Conservation (phyloP, 2,329 filamentous ascomycete species). For the Cryoendolithus antarcticus region DNA sequence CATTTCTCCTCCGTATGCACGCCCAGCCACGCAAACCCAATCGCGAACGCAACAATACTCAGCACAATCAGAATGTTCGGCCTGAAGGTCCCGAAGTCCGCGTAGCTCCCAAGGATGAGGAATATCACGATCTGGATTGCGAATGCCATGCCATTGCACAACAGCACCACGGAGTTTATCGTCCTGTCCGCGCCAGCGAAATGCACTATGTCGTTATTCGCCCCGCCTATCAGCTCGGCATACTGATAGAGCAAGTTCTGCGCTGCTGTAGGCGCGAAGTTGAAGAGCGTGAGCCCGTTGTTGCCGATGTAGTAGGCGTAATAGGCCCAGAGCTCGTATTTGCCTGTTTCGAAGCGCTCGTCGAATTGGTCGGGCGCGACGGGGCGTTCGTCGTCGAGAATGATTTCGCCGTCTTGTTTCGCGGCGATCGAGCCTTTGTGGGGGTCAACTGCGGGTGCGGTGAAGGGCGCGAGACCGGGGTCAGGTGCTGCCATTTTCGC, state of each 20-base stretch:
- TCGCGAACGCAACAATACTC: conserved; percentile 48
- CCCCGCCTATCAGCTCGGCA: conserved; percentile 30
- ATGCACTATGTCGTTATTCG: conserved; percentile 36
- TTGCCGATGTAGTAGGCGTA: conserved; percentile 52
- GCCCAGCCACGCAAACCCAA: conserved; percentile 56
- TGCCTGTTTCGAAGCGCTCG: conserved; percentile 38
- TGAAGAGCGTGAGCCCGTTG: conserved; percentile 45
- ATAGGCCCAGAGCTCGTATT: conserved; percentile 37
- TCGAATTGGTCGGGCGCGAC: conserved; percentile 45
- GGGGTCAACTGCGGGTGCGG: too few relatives aligned
- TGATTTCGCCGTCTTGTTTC: not conserved
- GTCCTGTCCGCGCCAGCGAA: conserved; percentile 47
- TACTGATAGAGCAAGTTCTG: conserved; percentile 53
- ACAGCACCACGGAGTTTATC: conserved; percentile 54
- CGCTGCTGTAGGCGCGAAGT: conserved; percentile 52
- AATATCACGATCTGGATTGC: conserved; percentile 51
- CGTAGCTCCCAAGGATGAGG: conserved; percentile 40
- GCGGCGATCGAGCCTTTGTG: too few relatives aligned
- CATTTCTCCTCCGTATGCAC: conserved; percentile 50
- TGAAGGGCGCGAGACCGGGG: too few relatives aligned
- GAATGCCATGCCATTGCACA: conserved; percentile 56
- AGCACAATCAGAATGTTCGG: conserved; percentile 51
- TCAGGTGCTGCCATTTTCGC: too few relatives aligned
- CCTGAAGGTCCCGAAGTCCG: conserved; percentile 54
- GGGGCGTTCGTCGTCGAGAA: conserved; percentile 27